phyloP scores from a whole-genome alignment of 805 yeast genomes.

The Schwanniomyces yamadae region DNA sequence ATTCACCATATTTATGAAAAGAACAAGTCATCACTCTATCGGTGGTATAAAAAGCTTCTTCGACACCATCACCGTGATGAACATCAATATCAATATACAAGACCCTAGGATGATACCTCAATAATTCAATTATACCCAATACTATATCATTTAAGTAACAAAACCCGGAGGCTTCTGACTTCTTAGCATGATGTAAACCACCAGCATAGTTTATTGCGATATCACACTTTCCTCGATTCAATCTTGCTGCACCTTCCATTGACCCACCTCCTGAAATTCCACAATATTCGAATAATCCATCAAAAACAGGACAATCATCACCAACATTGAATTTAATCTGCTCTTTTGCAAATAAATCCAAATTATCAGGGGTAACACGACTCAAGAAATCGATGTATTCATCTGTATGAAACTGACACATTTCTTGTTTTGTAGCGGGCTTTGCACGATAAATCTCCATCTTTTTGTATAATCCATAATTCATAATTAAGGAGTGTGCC shows the following conservation, averaged over 20 bases:
- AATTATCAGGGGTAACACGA: conserved; percentile 88
- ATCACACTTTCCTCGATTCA: conserved; percentile 85
- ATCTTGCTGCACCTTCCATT: conserved; percentile 87
- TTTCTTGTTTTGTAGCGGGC: conserved; percentile 96
- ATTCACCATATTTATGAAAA: conserved; percentile 94
- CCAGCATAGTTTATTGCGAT: conserved; percentile 97
- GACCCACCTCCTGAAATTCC: conserved; percentile 92
- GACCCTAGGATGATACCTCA: conserved; percentile 89
- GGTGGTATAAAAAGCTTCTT: conserved; percentile 93
- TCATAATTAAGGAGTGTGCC: conserved; percentile 97
- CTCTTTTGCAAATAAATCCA: conserved; percentile 83
- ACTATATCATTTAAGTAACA: conserved; percentile 96
- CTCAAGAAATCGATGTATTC: conserved; percentile 92
- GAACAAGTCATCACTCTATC: conserved; percentile 96
- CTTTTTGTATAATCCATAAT: conserved; percentile 91
- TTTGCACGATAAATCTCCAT: conserved; percentile 97
- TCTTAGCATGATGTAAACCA: conserved; percentile 97
- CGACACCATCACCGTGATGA: conserved; percentile 98
- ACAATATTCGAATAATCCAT: conserved; percentile 91
- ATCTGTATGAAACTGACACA: conserved; percentile 98
- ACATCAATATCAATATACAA: conserved; percentile 92
- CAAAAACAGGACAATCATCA: conserved; percentile 94
- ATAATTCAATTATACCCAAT: conserved; percentile 77
- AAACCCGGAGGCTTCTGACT: conserved; percentile 92
- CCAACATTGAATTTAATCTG: conserved; percentile 93